Evolutionary conservation across 2,329 filamentous ascomycete genomes (phyloP).

Genomic region (Furcasterigmium furcatum): DNA sequence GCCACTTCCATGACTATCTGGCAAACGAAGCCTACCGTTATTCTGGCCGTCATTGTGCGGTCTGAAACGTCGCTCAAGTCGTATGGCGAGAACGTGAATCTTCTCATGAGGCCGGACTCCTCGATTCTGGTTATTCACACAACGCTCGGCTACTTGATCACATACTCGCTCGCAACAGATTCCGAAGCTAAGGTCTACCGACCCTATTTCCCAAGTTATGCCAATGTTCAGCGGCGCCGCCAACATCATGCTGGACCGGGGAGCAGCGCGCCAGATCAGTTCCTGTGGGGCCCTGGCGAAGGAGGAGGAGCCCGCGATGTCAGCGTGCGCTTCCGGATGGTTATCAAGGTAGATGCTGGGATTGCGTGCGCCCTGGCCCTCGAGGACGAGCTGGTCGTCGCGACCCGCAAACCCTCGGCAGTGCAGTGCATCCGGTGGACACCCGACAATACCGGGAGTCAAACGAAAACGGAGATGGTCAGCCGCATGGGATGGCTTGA

Average conservation of each 20-base stretch:
- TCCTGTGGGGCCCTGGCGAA: constrained; percentile 75
- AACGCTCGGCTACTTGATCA: constrained; percentile 81
- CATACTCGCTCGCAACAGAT: constrained; percentile 87
- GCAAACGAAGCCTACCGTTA: constrained; percentile 93
- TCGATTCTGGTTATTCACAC: constrained; percentile 92
- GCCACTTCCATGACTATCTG: constrained; percentile 84
- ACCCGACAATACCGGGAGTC: constrained; percentile 74
- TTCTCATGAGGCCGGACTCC: constrained; percentile 86
- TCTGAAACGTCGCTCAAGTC: constrained; percentile 75
- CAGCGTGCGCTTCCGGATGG: constrained; percentile 91
- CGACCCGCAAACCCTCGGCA: constrained; percentile 87
- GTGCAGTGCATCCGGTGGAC: constrained; percentile 96
- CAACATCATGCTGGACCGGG: constrained; percentile 59
- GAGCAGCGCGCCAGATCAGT: constrained; percentile 54
- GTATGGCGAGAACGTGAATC: constrained; percentile 81
- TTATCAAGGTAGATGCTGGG: constrained; percentile 95
- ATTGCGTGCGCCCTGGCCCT: constrained; percentile 85
- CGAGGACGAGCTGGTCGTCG: constrained; percentile 89
- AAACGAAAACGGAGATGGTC: constrained; percentile 87
- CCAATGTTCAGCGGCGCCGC: constrained; percentile 58
- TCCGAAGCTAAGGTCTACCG: constrained; percentile 80
- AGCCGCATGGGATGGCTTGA: constrained; percentile 83
- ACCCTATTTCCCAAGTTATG: constrained; percentile 70
- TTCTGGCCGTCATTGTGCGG: constrained; percentile 80
- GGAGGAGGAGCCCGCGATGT: constrained; percentile 80